These are phyloP conservation scores for Kodamaea lidongshanica DNA, from an alignment of 805 yeast genomes.

Conservation along the genomic window DNA sequence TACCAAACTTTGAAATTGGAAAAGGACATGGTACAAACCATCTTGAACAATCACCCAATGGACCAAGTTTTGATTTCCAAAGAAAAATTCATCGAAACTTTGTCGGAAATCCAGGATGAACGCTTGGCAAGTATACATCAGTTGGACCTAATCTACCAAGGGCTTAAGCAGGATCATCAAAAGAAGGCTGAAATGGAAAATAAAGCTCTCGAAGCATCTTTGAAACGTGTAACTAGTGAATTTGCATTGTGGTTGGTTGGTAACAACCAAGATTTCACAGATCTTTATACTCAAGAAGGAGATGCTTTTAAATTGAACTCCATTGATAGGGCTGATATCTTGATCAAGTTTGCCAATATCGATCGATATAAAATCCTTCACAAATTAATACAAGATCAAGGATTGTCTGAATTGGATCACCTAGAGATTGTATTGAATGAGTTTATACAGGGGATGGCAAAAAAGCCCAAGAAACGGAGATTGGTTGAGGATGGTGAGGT, in stretches of 20 bases:
- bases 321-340: too few species aligned
- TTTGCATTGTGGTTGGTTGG: constrained; percentile 15
- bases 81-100: constrained; percentile 15
- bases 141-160: constrained; percentile 22
- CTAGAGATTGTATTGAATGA: too few species aligned
- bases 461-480: too few species aligned
- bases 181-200: constrained; percentile 11
- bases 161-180: constrained; percentile 20
- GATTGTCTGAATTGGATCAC: too few species aligned
- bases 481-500: too few species aligned
- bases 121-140: constrained; percentile 22
- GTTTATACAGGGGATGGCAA: too few species aligned
- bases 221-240: constrained; percentile 7
- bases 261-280: constrained; percentile 6
- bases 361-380: too few species aligned
- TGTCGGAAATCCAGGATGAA: constrained; percentile 23
- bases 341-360: too few species aligned
- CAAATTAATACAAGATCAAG: too few species aligned
- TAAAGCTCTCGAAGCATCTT: constrained; percentile 9
- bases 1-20: constrained; percentile 50
- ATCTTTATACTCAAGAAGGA: too few species aligned
- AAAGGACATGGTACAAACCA: constrained; percentile 51
- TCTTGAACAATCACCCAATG: constrained; percentile 4
- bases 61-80: constrained; percentile 5
- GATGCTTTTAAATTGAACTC: too few species aligned